These are phyloP conservation scores for Excoecaria agallocha DNA, from an alignment of 345 rosid species.

Conservation along the genomic window DNA sequence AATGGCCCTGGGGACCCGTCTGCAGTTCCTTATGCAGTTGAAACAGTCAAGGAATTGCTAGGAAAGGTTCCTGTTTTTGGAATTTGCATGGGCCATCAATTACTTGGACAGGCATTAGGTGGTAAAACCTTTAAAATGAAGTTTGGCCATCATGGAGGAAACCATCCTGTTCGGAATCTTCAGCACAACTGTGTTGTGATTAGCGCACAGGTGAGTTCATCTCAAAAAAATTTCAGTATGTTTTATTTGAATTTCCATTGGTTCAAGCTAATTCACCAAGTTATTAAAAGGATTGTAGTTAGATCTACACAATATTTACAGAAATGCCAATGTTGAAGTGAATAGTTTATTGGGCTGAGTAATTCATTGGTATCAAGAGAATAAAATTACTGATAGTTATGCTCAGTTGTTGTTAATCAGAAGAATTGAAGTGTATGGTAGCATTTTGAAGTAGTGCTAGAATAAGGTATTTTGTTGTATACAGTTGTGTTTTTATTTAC, in stretches of 20 bases:
- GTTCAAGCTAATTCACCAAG: background rate
- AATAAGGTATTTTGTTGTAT: background rate
- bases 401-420: background rate
- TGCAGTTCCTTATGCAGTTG: slow-evolving; percentile 91
- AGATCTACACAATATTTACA: background rate
- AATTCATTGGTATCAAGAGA: background rate
- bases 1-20: slow-evolving; percentile 99
- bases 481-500: background rate
- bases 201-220: slow-evolving; percentile 71
- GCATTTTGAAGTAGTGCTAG: background rate
- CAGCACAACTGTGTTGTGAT: slow-evolving; percentile 76
- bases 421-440: background rate
- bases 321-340: background rate
- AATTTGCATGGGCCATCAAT: slow-evolving; percentile 98
- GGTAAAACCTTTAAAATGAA: slow-evolving; percentile 97
- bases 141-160: slow-evolving; percentile 98
- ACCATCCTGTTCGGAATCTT: slow-evolving; percentile 81
- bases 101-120: slow-evolving; percentile 94
- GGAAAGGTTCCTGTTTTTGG: slow-evolving; percentile 94
- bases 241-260: background rate
- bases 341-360: background rate
- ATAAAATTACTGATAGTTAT: background rate
- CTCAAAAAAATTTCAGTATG: background rate
- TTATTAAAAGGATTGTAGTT: background rate
- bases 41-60: slow-evolving; percentile 69